Evolutionary conservation across 2,329 filamentous ascomycete species (phyloP).

Genomic region (Aspergillus sp.): DNA sequence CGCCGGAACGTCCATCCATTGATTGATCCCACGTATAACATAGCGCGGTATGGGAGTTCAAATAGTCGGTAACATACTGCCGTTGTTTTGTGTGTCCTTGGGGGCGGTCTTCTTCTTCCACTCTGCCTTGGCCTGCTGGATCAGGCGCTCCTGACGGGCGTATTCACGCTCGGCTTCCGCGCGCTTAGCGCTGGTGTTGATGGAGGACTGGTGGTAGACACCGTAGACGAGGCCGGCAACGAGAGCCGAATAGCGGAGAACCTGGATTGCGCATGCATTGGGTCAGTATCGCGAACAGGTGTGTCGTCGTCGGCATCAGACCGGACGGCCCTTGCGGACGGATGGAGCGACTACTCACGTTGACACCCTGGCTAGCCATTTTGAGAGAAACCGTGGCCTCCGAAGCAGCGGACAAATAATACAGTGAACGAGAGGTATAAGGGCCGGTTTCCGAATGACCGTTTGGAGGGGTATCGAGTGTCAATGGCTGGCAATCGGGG

Average conservation of each 20-base stretch:
- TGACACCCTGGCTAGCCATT: slow-evolving; percentile 68
- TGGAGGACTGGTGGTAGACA: slow-evolving; percentile 83
- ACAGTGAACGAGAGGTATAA: slow-evolving; percentile 27
- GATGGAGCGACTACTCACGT: slow-evolving; percentile 47
- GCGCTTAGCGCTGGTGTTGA: slow-evolving; percentile 68
- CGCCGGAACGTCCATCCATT: slow-evolving; percentile 12
- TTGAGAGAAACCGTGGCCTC: slow-evolving; percentile 42
- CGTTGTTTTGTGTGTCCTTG: slow-evolving; percentile 36
- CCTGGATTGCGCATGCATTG: slow-evolving; percentile 53
- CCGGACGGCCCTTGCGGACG: slow-evolving; percentile 15
- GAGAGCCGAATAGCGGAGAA: slow-evolving; percentile 94
- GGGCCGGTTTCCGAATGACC: slow-evolving; percentile 28
- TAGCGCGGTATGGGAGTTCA: not conserved
- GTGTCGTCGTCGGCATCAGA: slow-evolving; percentile 13
- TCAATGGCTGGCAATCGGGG: slow-evolving; percentile 37
- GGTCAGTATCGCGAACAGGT: slow-evolving; percentile 14
- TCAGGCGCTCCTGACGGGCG: slow-evolving; percentile 85
- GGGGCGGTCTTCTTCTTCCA: slow-evolving; percentile 74
- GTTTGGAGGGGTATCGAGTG: slow-evolving; percentile 32
- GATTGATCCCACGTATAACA: not conserved
- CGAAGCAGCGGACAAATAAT: slow-evolving; percentile 41
- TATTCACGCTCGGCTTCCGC: slow-evolving; percentile 77
- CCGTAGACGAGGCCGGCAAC: slow-evolving; percentile 92
- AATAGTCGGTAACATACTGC: slow-evolving; percentile 30
- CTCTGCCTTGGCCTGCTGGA: slow-evolving; percentile 88